Base-by-base conservation (phyloP, 495 filamentous ascomycete species). In the Xylaria acuta region DNA sequence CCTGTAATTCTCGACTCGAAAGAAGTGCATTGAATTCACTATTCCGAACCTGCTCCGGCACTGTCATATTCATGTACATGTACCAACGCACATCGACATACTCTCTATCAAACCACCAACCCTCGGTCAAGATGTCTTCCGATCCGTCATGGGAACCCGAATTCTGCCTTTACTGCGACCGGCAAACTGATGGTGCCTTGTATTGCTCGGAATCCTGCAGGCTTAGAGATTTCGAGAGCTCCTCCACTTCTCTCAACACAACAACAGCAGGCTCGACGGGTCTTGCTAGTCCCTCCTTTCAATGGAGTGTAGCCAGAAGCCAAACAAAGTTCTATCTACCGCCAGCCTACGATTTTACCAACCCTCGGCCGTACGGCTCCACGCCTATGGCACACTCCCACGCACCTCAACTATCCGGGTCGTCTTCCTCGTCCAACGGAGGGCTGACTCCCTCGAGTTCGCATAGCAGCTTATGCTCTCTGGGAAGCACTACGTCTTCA, bases 131-230 rank as follows among this genome's bases (percentile, higher is more conserved):
- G 75, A 86, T 88, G 84, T 86, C 84, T 75, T 91, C 90, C 84
- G 88, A 92, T 74, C 91, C 93, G 79, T 79, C 77, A 22, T 98
- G 95, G 94, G 94, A 92, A 73, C 92, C 90, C 74, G 93, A 97
- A 81, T 97, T 93, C 88, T 98, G 95, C 85, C 90, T 98, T 71
- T 90, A 91, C 86, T 98, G 95, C 86, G 95, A 98, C 82, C 90
- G 90, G 80, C 93, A 97, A 82, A 96, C 92, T 69, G 87, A 88
- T 64, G 92, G 92, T 72, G 88, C 88, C 72, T 89, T 88, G 75
- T 98, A 97, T 84, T 98, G 95, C 89, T 97, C 94, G 34, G 94
- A 98, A 84, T 89, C 92, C 32, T 98, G 95, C 85, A 89, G 94
- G 53, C 86, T 98, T 56, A 92, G 93, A 65, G 96, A 98, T 80